A percentile compares a stretch with the other conserved stretches of the same genome.
Evolutionary conservation across 2,329 filamentous ascomycete genomes (phyloP).

Genomic region (Domatiomyces globalis): DNA sequence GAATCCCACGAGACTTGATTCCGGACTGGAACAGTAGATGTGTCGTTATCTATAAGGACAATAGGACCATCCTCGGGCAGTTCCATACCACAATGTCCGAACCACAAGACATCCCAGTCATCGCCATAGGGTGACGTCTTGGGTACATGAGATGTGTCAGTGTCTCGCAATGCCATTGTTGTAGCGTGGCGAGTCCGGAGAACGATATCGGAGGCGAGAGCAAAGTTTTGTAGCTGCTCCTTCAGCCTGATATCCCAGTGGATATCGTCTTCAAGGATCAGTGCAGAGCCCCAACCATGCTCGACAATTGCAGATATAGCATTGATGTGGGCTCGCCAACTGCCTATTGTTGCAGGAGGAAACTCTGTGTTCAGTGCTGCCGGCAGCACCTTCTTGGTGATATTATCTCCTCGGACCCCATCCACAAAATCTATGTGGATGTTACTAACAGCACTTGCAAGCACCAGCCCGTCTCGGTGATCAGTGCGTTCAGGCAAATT

Average conservation of each 20-base stretch:
- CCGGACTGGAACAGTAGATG: neutral
- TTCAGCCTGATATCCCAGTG: constrained; percentile 31
- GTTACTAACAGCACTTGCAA: constrained; percentile 28
- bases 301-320: constrained; percentile 20
- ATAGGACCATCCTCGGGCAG: neutral
- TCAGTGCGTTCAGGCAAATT: constrained; percentile 35
- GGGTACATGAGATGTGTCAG: neutral
- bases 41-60: constrained; percentile 1
- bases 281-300: constrained; percentile 24
- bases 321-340: constrained; percentile 31
- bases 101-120: constrained; percentile 39
- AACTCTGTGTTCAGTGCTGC: neutral
- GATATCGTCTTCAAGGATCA: constrained; percentile 34
- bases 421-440: constrained; percentile 34
- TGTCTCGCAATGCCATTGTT: neutral
- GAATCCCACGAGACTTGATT: neutral
- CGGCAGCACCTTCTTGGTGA: constrained; percentile 32
- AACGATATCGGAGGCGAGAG: neutral
- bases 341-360: constrained; percentile 21
- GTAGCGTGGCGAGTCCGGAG: no score
- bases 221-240: constrained; percentile 1
- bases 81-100: constrained; percentile 33
- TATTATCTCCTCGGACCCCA: constrained; percentile 28
- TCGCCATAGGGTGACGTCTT: constrained; percentile 29
- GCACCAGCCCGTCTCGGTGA: constrained; percentile 33